phyloP scores from a whole-genome alignment of 306 rosid genomes.

The Dryas drummondii region DNA sequence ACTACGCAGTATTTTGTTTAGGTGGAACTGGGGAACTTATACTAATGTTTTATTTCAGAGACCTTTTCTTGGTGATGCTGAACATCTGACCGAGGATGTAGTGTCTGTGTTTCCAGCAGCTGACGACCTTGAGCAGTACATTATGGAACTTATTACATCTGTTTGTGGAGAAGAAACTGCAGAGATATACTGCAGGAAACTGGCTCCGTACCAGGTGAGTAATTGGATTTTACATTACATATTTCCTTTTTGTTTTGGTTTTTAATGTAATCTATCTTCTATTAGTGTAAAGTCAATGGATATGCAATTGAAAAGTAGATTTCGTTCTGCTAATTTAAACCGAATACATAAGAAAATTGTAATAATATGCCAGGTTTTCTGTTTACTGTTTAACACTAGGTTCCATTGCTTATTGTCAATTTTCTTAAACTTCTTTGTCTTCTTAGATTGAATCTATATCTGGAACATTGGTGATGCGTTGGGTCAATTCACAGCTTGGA shows the following conservation, averaged over 20 bases:
- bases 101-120: conserved; percentile 95
- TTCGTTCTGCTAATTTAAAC: background rate
- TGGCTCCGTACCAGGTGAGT: conserved; percentile 74
- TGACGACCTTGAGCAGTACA: conserved; percentile 83
- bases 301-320: background rate
- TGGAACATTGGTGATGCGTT: conserved; percentile 95
- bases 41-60: conserved; percentile 53
- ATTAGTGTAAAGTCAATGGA: background rate
- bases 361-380: background rate
- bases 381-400: background rate
- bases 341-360: background rate
- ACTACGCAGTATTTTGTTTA: background rate
- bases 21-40: conserved; percentile 7
- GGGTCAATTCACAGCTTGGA: conserved; percentile 95
- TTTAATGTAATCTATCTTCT: background rate
- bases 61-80: conserved; percentile 83
- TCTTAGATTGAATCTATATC: conserved; percentile 85
- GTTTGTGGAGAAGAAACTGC: conserved; percentile 78
- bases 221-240: conserved; percentile 8
- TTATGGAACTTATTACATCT: conserved; percentile 68
- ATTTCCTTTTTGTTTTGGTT: background rate
- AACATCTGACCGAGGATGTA: conserved; percentile 89
- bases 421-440: conserved; percentile 17
- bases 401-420: conserved; percentile 7
- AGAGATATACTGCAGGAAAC: conserved; percentile 66